Evolutionary conservation across 1,284 basidiomycete species (phyloP).

Genomic region (Pseudozyma tsukubaensis): DNA sequence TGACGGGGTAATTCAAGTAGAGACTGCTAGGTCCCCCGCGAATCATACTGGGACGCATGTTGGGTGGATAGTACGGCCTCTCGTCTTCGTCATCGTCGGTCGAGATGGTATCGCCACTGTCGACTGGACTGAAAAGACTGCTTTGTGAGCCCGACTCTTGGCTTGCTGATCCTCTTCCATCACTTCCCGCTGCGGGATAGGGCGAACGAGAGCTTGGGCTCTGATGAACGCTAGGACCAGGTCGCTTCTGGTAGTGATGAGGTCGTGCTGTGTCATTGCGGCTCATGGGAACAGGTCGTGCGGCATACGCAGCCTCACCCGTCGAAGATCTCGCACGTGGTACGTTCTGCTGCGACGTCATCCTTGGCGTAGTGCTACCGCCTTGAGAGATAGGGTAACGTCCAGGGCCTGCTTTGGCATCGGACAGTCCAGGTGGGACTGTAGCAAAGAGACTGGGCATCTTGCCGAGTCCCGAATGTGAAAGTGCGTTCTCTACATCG

Average conservation of each 20-base stretch:
- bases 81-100: constrained; percentile 60
- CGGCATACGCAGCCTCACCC: constrained; percentile 19
- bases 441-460: constrained; percentile 51
- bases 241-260: constrained; percentile 50
- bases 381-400: constrained; percentile 6
- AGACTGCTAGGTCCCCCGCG: constrained; percentile 49
- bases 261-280: constrained; percentile 46
- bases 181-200: constrained; percentile 26
- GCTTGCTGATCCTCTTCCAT: constrained; percentile 35
- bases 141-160: constrained; percentile 44
- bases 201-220: constrained; percentile 22
- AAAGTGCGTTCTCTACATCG: constrained; percentile 45
- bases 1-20: constrained; percentile 46
- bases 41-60: constrained; percentile 51
- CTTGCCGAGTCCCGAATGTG: constrained; percentile 46
- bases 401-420: constrained; percentile 21
- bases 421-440: constrained; percentile 43
- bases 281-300: constrained; percentile 37
- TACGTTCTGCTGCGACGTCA: constrained; percentile 24
- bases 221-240: constrained; percentile 38
- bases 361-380: constrained; percentile 28
- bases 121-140: constrained; percentile 54
- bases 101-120: constrained; percentile 53
- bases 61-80: constrained; percentile 46
- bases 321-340: constrained; percentile 17